Conservation (phyloP, 164 flowering plant species). For the Warburgia ugandensis region DNA sequence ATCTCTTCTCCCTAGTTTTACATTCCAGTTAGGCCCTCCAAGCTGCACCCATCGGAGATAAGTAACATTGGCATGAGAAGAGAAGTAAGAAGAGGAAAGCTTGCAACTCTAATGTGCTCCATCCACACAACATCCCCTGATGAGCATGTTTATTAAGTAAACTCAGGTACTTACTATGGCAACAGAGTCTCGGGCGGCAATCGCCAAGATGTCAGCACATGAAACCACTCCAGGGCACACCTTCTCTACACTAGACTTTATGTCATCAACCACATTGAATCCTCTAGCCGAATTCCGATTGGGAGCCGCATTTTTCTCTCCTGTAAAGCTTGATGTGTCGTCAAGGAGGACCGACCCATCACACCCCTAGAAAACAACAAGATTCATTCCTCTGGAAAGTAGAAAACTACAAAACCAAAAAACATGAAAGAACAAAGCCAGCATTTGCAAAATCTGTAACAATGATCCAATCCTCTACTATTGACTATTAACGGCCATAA, state of each 20-base stretch:
- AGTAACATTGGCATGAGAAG: neutral
- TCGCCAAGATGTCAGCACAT: slow-evolving; percentile 10
- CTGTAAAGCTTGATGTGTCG: slow-evolving; percentile 10
- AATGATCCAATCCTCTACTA: no score
- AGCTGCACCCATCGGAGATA: neutral
- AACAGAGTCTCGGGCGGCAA: slow-evolving; percentile 13
- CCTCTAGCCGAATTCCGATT: slow-evolving; percentile 8
- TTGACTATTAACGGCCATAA: no score
- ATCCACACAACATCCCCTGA: no score
- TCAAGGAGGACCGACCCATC: slow-evolving; percentile 10
- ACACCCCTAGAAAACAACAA: no score
- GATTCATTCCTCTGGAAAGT: no score
- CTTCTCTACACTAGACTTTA: slow-evolving; percentile 6
- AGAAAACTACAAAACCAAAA: no score
- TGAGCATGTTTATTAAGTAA: no score
- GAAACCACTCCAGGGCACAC: slow-evolving; percentile 9
- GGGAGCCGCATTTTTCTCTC: slow-evolving; percentile 8
- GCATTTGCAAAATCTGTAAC: no score
- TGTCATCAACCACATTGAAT: slow-evolving; percentile 9
- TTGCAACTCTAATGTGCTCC: neutral
- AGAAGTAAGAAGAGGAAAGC: neutral
- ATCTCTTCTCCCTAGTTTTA: no score
- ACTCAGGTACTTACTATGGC: slow-evolving; percentile 4
- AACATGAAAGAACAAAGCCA: no score
- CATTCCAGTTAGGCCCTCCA: no score